These are phyloP conservation scores for Hymenoscyphus infarciens DNA, from an alignment of 2,329 filamentous ascomycete species.

Conservation along the genomic window DNA sequence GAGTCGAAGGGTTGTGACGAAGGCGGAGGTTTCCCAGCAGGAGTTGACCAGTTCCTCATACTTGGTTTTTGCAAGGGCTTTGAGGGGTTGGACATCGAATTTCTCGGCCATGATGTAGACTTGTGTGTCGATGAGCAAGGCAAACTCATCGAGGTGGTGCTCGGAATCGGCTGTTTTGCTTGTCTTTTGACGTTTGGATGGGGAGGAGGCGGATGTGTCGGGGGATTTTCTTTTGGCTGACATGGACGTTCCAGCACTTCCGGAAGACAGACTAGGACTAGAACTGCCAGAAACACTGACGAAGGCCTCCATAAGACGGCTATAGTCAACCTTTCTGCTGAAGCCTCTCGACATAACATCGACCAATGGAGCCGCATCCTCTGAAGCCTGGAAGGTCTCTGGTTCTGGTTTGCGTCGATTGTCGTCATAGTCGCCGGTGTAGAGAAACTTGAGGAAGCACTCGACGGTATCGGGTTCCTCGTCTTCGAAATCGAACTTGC, in stretches of 20 bases:
- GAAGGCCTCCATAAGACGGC: no score
- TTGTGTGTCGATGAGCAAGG: constrained; percentile 10
- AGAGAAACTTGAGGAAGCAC: not conserved
- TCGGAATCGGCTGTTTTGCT: not conserved
- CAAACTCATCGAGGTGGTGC: not conserved
- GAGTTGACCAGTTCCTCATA: not conserved
- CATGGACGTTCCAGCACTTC: not conserved
- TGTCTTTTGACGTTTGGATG: not conserved
- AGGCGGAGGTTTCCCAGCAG: not conserved
- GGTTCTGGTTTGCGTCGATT: not conserved
- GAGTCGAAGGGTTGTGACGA: not conserved
- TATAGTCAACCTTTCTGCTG: not conserved
- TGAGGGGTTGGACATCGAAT: constrained; percentile 16
- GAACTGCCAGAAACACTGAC: not conserved
- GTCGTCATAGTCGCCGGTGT: not conserved
- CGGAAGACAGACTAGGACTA: not conserved
- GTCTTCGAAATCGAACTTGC: not conserved
- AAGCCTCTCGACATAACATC: no score
- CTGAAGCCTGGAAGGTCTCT: not conserved
- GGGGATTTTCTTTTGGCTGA: not conserved
- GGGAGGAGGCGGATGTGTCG: not conserved
- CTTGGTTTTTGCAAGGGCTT: constrained; percentile 10
- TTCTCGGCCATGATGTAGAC: constrained; percentile 18
- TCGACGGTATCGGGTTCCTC: not conserved
- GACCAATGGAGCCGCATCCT: not conserved